phyloP scores from a whole-genome alignment of 208 protist species.

The Vickermania spadyakhi region DNA sequence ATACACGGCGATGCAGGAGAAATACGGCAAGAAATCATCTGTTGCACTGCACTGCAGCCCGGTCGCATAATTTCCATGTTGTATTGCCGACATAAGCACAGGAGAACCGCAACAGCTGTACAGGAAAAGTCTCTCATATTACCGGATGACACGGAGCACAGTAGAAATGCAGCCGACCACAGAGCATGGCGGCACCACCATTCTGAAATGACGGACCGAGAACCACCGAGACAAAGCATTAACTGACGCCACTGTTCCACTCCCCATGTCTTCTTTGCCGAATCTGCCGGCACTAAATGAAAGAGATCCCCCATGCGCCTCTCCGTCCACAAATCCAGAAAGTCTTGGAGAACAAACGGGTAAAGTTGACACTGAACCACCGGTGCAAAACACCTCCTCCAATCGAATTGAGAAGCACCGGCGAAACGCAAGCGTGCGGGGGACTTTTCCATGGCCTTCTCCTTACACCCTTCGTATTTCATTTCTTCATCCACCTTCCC shows the following conservation, averaged over 20 bases:
- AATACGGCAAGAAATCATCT: constrained; percentile 64
- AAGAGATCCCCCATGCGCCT: too few species aligned
- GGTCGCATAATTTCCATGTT: constrained; percentile 72
- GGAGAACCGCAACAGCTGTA: constrained; percentile 4
- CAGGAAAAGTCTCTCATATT: neutral
- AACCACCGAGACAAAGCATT: constrained; percentile 38
- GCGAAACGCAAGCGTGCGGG: too few species aligned
- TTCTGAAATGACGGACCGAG: constrained; percentile 18
- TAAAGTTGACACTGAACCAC: too few species aligned
- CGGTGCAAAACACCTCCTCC: too few species aligned
- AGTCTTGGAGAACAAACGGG: too few species aligned
- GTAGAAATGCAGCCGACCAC: constrained; percentile 25
- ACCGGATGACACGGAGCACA: constrained; percentile 9
- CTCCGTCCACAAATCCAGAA: too few species aligned
- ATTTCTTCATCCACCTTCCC: neutral
- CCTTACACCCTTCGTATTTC: too few species aligned
- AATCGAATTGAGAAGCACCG: too few species aligned
- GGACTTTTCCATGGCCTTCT: too few species aligned
- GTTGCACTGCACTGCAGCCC: constrained; percentile 43
- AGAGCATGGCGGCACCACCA: constrained; percentile 51
- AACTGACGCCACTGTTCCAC: constrained; percentile 25
- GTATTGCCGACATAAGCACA: constrained; percentile 61
- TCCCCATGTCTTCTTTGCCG: too few species aligned
- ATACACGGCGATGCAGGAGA: constrained; percentile 43
- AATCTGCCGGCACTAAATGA: too few species aligned